Evolutionary conservation across 2,329 filamentous ascomycete species (phyloP), one percentile per base, ranked within the genome.

Genomic region (Lecanicillium sp.): DNA sequence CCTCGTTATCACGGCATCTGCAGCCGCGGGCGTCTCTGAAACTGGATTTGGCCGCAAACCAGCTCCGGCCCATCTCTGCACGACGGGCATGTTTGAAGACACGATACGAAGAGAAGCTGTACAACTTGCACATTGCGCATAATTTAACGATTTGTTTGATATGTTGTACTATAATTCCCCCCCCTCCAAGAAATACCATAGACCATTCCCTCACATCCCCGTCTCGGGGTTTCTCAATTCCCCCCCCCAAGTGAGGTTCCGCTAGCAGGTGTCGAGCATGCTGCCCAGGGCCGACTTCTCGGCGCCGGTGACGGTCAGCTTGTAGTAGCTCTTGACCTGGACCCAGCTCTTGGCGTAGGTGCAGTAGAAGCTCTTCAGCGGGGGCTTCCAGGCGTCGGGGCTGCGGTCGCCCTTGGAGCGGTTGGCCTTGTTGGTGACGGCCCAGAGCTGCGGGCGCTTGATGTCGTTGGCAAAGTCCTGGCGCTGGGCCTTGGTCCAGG

Each of bases 371-470:
- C 67, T 75, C 63, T 71, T 58, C 51, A 87, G 67, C 0, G 83
- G 75, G 11, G 86, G 88, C 70, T 88, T 84, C 87, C 87, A 94
- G 10, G 68, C 63, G 59, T 90, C 87, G 0, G 87, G 86, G 45
- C 81, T 81, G 55, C 73, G 68, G 63, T 90, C 86, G n/a, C 86
- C 70, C 73, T 91, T 93, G 27, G 69, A 55, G 56, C 81, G 72
- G 68, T 94, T 94, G 55, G 89, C 81, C 47, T 77, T 80, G 62
- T 87, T 84, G 4, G 87, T 91, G 8, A 93, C 86, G 27, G 87
- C 84, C 67, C 87, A 77, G 24, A 93, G 75, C 68, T 93, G 87
- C 0, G 88, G 88, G 47, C 83, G 78, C 1, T 70, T 75, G 50
- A 91, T 62, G 67, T 93, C 88, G 65, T 89, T 93, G 55, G 88